Percentiles rank a stretch among this genome's conserved stretches.
phyloP scores from a whole-genome alignment of 768 basidiomycete genomes.

The Amanita subjunquillea region DNA sequence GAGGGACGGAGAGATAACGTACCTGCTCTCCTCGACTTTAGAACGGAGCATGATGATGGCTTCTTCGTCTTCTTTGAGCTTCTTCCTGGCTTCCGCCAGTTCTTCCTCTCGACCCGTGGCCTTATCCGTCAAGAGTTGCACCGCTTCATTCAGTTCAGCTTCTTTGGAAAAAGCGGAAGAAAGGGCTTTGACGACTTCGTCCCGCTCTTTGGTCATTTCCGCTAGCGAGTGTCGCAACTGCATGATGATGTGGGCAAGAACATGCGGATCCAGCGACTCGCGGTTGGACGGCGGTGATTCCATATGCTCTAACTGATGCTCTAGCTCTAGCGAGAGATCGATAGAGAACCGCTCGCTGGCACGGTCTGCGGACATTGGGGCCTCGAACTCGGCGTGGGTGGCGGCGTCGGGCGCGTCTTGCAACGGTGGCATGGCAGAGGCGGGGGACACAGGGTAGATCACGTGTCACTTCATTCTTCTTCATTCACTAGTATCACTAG shows the following conservation, averaged over 20 bases:
- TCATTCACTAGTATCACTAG: too few species aligned
- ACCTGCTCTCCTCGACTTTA: conserved; percentile 89
- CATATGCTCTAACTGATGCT: conserved; percentile 60
- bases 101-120: conserved; percentile 48
- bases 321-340: conserved; percentile 72
- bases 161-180: conserved; percentile 41
- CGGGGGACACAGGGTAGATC: background rate
- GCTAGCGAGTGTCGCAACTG: conserved; percentile 58
- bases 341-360: conserved; percentile 43
- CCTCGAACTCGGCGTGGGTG: background rate
- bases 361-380: background rate
- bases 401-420: background rate
- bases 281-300: conserved; percentile 37
- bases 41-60: conserved; percentile 63
- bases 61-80: conserved; percentile 64
- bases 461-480: background rate
- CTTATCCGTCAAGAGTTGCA: conserved; percentile 58
- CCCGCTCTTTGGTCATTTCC: conserved; percentile 61
- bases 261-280: conserved; percentile 60
- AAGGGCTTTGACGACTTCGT: conserved; percentile 48
- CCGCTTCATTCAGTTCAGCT: conserved; percentile 49
- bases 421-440: background rate
- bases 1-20: conserved; percentile 11
- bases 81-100: conserved; percentile 37
- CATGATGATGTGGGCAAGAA: conserved; percentile 68